Evolutionary conservation across 257 asterid genomes (phyloP).

Genomic region (Plectranthus barbatus): DNA sequence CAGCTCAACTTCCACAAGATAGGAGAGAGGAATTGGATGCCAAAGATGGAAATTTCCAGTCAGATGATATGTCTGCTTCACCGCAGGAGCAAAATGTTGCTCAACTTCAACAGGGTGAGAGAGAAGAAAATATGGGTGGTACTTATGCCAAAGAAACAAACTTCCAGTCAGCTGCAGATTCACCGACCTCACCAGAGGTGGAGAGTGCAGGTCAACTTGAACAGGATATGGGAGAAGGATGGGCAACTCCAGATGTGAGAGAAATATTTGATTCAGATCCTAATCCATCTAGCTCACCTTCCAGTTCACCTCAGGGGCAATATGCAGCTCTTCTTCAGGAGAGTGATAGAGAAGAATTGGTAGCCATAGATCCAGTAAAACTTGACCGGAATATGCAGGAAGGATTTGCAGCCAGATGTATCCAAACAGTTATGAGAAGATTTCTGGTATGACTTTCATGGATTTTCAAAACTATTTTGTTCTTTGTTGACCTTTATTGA

Average conservation of each 20-base stretch:
- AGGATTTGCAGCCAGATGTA: constrained; percentile 52
- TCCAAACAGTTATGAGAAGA: constrained; percentile 67
- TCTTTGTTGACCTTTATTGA: constrained; percentile 6
- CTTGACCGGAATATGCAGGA: no score
- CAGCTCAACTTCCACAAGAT: constrained; percentile 34
- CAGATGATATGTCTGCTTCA: constrained; percentile 19
- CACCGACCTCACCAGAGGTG: constrained; percentile 41
- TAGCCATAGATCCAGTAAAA: no score
- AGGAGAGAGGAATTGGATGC: constrained; percentile 39
- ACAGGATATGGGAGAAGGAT: constrained; percentile 38
- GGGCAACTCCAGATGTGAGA: constrained; percentile 48
- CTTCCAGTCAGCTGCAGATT: constrained; percentile 31
- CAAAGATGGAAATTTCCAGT: constrained; percentile 28
- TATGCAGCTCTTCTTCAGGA: not conserved
- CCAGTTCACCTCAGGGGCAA: not conserved
- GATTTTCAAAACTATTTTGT: not conserved
- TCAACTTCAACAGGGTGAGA: constrained; percentile 25
- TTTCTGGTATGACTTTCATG: constrained; percentile 44
- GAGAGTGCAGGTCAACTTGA: constrained; percentile 39
- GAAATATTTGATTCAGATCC: constrained; percentile 31
- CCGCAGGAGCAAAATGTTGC: constrained; percentile 42
- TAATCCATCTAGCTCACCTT: not conserved
- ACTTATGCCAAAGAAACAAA: constrained; percentile 27
- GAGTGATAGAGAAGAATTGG: constrained; percentile 22
- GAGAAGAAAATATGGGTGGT: constrained; percentile 60